Evolutionary conservation across 164 flowering plant species (phyloP).

Genomic region (Cinnamomum micranthum): DNA sequence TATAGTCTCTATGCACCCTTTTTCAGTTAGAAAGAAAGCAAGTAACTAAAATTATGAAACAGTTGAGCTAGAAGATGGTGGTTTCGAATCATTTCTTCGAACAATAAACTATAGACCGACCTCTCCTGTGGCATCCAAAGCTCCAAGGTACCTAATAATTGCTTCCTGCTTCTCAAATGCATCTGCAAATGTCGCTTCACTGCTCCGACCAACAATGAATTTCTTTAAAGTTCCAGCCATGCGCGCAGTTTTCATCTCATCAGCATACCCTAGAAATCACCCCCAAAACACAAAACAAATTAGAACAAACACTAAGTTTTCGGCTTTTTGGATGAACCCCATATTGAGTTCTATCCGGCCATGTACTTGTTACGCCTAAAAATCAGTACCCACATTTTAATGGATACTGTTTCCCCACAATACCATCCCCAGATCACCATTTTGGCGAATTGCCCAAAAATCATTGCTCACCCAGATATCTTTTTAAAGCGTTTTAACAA

Average conservation of each 20-base stretch:
- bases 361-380: no score
- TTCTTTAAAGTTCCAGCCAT: constrained; percentile 62
- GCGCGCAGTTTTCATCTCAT: constrained; percentile 65
- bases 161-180: constrained; percentile 92
- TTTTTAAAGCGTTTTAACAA: no score
- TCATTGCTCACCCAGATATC: no score
- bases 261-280: constrained; percentile 59
- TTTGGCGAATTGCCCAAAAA: no score
- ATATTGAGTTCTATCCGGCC: no score
- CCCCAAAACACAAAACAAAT: background rate
- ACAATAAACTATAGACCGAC: constrained; percentile 25
- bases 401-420: no score
- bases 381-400: no score
- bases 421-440: no score
- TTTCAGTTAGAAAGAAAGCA: background rate
- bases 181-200: constrained; percentile 71
- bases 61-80: no score
- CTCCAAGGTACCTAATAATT: constrained; percentile 71
- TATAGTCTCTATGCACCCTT: background rate
- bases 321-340: background rate
- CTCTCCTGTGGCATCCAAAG: constrained; percentile 77
- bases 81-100: background rate
- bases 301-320: background rate
- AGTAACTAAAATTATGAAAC: background rate
- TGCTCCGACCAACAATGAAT: constrained; percentile 77